phyloP scores from a whole-genome alignment of 345 rosid genomes.

The Abelmoschus esculentus region DNA sequence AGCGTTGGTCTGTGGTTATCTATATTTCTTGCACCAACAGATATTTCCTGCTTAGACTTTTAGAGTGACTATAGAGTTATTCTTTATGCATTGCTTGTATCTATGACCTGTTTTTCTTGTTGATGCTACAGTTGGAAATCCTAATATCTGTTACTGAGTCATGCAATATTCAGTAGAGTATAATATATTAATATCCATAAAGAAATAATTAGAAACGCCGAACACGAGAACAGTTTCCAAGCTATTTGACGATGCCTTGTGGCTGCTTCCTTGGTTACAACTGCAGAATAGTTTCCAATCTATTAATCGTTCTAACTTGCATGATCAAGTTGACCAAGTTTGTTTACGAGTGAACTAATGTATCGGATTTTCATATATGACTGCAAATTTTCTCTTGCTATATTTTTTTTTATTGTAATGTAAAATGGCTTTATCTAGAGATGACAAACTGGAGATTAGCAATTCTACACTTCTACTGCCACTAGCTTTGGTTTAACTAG shows the following conservation, averaged over 20 bases:
- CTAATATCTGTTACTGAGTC: neutral
- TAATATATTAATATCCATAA: neutral
- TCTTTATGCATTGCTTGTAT: neutral
- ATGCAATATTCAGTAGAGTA: neutral
- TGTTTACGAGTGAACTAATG: neutral
- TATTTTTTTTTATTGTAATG: neutral
- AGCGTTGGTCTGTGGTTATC: conserved; percentile 9
- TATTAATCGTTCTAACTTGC: neutral
- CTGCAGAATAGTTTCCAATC: neutral
- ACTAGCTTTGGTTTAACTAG: neutral
- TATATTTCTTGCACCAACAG: neutral
- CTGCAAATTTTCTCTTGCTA: neutral
- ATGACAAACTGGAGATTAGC: too few species aligned
- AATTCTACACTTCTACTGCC: neutral
- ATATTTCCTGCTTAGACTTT: neutral
- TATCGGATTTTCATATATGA: neutral
- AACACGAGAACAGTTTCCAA: too few species aligned
- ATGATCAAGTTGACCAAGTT: neutral
- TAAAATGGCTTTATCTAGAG: neutral
- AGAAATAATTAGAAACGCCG: neutral
- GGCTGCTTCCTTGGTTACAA: too few species aligned
- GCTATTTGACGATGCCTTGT: neutral
- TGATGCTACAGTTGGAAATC: neutral
- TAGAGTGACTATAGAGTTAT: neutral
- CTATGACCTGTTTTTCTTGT: neutral